phyloP scores from a whole-genome alignment of 495 filamentous ascomycete species.

The Sordaria brevicollis region DNA sequence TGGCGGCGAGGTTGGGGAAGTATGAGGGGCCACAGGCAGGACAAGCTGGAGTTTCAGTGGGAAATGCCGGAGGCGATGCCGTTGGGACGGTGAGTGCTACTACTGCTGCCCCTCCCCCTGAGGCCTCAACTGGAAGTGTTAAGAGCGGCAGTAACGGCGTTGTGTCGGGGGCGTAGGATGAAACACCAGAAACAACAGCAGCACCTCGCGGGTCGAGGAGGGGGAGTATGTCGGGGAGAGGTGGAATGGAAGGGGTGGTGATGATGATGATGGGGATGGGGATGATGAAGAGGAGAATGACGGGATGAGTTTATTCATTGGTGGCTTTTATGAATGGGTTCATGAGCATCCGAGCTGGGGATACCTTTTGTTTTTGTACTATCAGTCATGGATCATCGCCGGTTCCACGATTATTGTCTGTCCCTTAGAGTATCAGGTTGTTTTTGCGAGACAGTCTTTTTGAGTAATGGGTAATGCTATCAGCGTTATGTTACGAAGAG shows the following conservation, averaged over 20 bases:
- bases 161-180: not conserved
- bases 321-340: not conserved
- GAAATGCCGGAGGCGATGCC: not conserved
- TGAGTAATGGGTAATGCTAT: not conserved
- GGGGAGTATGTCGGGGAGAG: not conserved
- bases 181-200: not conserved
- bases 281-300: not conserved
- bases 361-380: not conserved
- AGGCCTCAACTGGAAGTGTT: no score
- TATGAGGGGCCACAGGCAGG: slow-evolving; percentile 3
- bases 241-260: not conserved
- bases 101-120: no score
- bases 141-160: not conserved
- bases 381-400: not conserved
- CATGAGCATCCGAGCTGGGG: not conserved
- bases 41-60: not conserved
- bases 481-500: not conserved
- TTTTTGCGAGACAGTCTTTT: not conserved
- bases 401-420: not conserved
- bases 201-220: not conserved
- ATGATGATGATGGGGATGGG: not conserved
- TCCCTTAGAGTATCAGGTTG: not conserved
- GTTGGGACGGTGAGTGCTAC: no score
- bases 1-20: slow-evolving; percentile 42
- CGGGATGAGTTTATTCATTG: not conserved